Conservation (phyloP, 2,329 filamentous ascomycete species). For the Stachybotrys chartarum region DNA sequence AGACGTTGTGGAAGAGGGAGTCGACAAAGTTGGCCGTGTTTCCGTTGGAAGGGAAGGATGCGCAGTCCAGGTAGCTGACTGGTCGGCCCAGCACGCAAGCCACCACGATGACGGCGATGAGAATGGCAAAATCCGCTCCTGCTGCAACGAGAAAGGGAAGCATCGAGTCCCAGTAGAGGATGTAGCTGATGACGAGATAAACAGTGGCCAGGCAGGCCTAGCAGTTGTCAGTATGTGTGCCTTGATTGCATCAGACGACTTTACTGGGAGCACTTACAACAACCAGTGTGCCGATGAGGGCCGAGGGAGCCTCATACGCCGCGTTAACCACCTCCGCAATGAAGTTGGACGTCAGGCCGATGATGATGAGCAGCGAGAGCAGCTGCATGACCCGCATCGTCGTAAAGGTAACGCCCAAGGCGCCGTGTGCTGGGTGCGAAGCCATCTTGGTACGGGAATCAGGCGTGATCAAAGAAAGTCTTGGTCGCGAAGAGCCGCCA, state of each 20-base stretch:
- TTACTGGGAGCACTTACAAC: conserved; percentile 53
- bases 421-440: conserved; percentile 51
- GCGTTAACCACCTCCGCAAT: conserved; percentile 65
- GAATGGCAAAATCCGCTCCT: conserved; percentile 58
- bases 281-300: conserved; percentile 70
- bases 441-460: conserved; percentile 29
- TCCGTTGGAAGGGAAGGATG: conserved; percentile 33
- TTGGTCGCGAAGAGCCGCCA: conserved; percentile 27
- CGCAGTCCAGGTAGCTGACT: conserved; percentile 71
- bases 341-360: conserved; percentile 78
- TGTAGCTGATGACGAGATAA: conserved; percentile 73
- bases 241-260: background rate
- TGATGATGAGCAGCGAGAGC: conserved; percentile 64
- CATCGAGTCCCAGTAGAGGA: conserved; percentile 71
- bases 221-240: background rate
- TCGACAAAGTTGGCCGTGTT: conserved; percentile 37
- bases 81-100: conserved; percentile 73
- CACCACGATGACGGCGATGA: conserved; percentile 72
- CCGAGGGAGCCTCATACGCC: conserved; percentile 58
- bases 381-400: conserved; percentile 64
- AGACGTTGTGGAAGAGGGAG: conserved; percentile 33
- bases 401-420: conserved; percentile 73
- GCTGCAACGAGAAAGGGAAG: conserved; percentile 67
- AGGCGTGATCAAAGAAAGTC: conserved; percentile 35
- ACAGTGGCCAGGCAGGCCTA: conserved; percentile 73